Conservation (phyloP, 2,329 filamentous ascomycete species). For the Chaetomiaceae sp. region DNA sequence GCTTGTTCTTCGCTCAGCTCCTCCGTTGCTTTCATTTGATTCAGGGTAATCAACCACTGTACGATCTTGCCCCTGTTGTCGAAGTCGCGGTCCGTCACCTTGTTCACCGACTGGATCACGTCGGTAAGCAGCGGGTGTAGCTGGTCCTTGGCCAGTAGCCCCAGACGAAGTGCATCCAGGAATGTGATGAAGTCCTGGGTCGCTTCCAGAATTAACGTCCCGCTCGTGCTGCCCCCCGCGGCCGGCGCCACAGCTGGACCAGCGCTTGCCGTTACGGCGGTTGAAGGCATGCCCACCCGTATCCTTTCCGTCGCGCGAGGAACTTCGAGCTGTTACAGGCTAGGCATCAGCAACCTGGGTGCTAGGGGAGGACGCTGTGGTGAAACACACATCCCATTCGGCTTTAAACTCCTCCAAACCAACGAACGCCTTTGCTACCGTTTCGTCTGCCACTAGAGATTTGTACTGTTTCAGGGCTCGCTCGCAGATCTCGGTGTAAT, state of each 20-base stretch:
- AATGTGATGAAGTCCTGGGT: slow-evolving; percentile 99
- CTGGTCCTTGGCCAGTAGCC: slow-evolving; percentile 88
- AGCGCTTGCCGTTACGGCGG: slow-evolving; percentile 55
- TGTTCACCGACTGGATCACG: slow-evolving; percentile 94
- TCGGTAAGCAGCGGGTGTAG: slow-evolving; percentile 93
- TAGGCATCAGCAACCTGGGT: slow-evolving; percentile 1
- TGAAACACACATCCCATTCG: slow-evolving; percentile 73
- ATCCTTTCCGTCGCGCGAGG: slow-evolving; percentile 90
- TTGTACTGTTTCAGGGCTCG: slow-evolving; percentile 94
- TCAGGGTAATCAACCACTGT: slow-evolving; percentile 94
- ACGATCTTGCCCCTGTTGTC: slow-evolving; percentile 95
- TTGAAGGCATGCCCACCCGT: slow-evolving; percentile 86
- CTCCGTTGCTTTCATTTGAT: slow-evolving; percentile 95
- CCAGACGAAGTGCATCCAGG: slow-evolving; percentile 87
- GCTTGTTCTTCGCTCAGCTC: slow-evolving; percentile 83
- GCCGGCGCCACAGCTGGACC: slow-evolving; percentile 39
- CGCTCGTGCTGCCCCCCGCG: slow-evolving; percentile 43
- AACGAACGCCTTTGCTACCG: slow-evolving; percentile 79
- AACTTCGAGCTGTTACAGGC: slow-evolving; percentile 67
- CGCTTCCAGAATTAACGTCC: slow-evolving; percentile 73
- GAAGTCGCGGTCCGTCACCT: slow-evolving; percentile 92
- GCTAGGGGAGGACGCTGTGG: too few species aligned
- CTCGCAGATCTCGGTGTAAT: slow-evolving; percentile 96
- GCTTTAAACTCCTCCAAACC: slow-evolving; percentile 87
- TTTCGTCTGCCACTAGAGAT: slow-evolving; percentile 84